These are phyloP conservation scores for Globisporangium recalcitrans DNA, from an alignment of 352 stramenopile species.

Conservation along the genomic window DNA sequence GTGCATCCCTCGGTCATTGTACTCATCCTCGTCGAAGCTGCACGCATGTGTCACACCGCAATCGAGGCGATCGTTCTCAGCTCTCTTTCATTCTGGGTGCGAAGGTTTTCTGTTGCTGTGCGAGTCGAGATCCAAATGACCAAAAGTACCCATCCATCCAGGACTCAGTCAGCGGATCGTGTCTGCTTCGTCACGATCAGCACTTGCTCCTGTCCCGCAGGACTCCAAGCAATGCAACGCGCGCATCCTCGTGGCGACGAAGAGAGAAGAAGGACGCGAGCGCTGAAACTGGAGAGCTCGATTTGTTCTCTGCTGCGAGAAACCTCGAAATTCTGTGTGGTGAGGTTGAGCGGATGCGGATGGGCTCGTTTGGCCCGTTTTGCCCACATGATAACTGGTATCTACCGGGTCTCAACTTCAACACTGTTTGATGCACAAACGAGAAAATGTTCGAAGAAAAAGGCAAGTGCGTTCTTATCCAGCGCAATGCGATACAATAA, in stretches of 20 bases:
- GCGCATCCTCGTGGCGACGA: not conserved
- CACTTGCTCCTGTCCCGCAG: slow-evolving; percentile 5
- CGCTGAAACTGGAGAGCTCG: too few relatives aligned
- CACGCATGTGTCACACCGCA: not conserved
- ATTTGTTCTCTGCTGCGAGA: too few relatives aligned
- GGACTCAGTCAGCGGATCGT: not conserved
- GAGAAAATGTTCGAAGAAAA: not conserved
- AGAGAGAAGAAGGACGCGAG: not conserved
- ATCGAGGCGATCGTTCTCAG: slow-evolving; percentile 1
- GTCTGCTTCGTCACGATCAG: slow-evolving; percentile 8
- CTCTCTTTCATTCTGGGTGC: not conserved
- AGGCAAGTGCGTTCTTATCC: not conserved
- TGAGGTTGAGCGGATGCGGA: not conserved
- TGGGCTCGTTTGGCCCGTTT: not conserved
- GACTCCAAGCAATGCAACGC: not conserved
- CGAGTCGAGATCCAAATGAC: not conserved
- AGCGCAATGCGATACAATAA: not conserved
- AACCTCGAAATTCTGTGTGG: too few relatives aligned
- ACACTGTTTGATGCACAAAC: slow-evolving; percentile 1
- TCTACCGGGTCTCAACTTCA: not conserved
- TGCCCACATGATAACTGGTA: not conserved
- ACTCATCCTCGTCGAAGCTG: not conserved
- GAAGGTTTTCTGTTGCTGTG: not conserved
- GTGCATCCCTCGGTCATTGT: not conserved
- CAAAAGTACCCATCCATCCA: not conserved